Base-by-base conservation (phyloP, 805 yeast genomes). In the Candida krabiensis region DNA sequence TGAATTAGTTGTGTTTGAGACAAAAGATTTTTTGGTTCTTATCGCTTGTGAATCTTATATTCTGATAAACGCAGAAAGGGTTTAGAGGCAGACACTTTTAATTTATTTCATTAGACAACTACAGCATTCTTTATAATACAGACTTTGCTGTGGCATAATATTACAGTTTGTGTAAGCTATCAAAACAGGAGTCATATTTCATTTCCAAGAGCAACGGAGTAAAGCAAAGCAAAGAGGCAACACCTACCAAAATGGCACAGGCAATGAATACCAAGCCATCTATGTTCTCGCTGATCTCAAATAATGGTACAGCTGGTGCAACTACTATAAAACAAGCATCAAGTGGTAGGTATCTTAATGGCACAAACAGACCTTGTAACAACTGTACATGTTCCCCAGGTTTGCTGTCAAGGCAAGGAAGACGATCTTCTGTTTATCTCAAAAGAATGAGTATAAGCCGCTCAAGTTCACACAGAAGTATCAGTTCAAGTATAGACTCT, bases 341-440 rank as follows among this genome's bases (percentile, higher is more conserved):
- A 9, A 44, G 37, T n/a, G 56, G 43, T 30, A 38, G 54, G 24
- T 39, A 38, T 19, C 17, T 40, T 8, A 41, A 43, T 31, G 44
- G 54, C 5, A 35, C 56, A n/a, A 46, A 44, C 27, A 67, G 77
- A 55, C 75, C 77, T 11, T 86, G 93, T 58, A 70, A 75, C 33
- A 80, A 85, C 64, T 86, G 95, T 66, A 83, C 88, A 2, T 86
- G 95, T 58, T 83, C 91, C 0, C 93, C 93, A 4, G 95, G 95
- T 3, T 66, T 86, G 30, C 61, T 86, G 33, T 79, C 88, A 21
- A 71, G 95, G 53, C 75, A 71, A 43, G 77, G 76, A 53, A 71
- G 82, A 50, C 68, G 86, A 50, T 71, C 84, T 14, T 71, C 84
- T 0, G 56, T 73, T 19, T 67, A 60, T 33, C 38, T 54, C 27